Conservation (phyloP, 2,329 filamentous ascomycete species). For the Mycogone perniciosa region DNA sequence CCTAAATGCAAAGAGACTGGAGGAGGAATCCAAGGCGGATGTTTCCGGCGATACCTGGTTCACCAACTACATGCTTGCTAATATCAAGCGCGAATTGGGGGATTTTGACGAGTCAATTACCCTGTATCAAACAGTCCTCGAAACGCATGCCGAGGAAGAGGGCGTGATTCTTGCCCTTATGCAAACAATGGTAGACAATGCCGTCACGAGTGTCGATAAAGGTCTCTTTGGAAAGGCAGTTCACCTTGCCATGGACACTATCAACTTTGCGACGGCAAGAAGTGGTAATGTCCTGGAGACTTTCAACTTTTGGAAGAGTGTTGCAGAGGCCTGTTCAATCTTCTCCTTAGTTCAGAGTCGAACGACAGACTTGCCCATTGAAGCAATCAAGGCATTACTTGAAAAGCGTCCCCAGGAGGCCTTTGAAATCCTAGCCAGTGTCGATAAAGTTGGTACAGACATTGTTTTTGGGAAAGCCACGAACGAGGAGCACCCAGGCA, state of each 20-base stretch:
- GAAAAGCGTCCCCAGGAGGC: slow-evolving; percentile 43
- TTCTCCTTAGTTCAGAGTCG: slow-evolving; percentile 74
- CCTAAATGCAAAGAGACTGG: slow-evolving; percentile 72
- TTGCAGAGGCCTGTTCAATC: slow-evolving; percentile 81
- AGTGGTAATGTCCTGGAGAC: slow-evolving; percentile 56
- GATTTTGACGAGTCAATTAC: slow-evolving; percentile 77
- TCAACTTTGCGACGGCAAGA: slow-evolving; percentile 60
- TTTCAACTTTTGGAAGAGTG: slow-evolving; percentile 93
- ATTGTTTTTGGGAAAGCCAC: slow-evolving; percentile 38
- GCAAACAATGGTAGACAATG: slow-evolving; percentile 80
- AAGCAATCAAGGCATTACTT: slow-evolving; percentile 54
- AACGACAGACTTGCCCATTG: slow-evolving; percentile 54
- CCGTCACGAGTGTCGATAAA: slow-evolving; percentile 68
- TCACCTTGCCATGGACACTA: slow-evolving; percentile 60
- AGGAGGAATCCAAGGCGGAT: slow-evolving; percentile 48
- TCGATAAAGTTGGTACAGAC: slow-evolving; percentile 56
- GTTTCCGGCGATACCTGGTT: slow-evolving; percentile 75
- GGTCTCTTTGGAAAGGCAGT: slow-evolving; percentile 82
- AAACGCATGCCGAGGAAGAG: slow-evolving; percentile 64
- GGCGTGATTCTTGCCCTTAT: slow-evolving; percentile 83
- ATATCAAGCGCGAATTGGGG: slow-evolving; percentile 88
- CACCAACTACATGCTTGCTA: slow-evolving; percentile 92
- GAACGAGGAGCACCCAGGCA: slow-evolving; percentile 41
- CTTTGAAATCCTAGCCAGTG: slow-evolving; percentile 58
- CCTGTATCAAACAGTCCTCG: slow-evolving; percentile 69